Percentiles rank a stretch among this genome's conserved stretches.
phyloP scores from a whole-genome alignment of 2,329 filamentous ascomycete genomes.

The Alternaria viburni region DNA sequence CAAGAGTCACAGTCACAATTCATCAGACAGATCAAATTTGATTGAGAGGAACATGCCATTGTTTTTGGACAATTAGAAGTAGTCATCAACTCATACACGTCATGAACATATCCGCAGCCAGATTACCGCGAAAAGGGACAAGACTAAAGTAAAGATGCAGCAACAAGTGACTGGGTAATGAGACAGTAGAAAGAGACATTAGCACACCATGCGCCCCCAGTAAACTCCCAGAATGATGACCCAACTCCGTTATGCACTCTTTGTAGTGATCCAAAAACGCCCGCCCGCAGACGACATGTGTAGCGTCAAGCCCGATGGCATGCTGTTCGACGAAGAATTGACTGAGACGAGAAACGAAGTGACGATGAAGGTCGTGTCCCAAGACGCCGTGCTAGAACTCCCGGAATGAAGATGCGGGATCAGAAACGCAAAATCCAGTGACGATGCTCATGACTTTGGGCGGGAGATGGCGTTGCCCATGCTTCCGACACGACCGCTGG shows the following conservation, averaged over 20 bases:
- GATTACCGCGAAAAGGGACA: constrained; percentile 26
- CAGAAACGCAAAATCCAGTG: constrained; percentile 7
- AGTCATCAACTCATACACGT: constrained; percentile 36
- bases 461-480: constrained; percentile 45
- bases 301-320: constrained; percentile 14
- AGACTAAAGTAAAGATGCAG: constrained; percentile 26
- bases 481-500: constrained; percentile 58
- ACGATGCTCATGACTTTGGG: constrained; percentile 34
- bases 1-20: neutral
- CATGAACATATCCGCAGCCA: constrained; percentile 29
- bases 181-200: constrained; percentile 9
- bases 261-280: constrained; percentile 30
- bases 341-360: constrained; percentile 15
- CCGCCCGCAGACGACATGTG: constrained; percentile 28
- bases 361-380: constrained; percentile 7
- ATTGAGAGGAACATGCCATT: neutral
- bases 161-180: constrained; percentile 15
- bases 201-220: constrained; percentile 25
- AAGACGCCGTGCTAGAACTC: constrained; percentile 12
- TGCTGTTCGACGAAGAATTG: constrained; percentile 21
- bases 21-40: neutral
- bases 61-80: constrained; percentile 22
- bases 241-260: constrained; percentile 20
- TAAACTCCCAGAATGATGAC: constrained; percentile 18
- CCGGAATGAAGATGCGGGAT: constrained; percentile 15